Base-by-base conservation (phyloP, 1,284 basidiomycete genomes). In the Puccinia coronata region DNA sequence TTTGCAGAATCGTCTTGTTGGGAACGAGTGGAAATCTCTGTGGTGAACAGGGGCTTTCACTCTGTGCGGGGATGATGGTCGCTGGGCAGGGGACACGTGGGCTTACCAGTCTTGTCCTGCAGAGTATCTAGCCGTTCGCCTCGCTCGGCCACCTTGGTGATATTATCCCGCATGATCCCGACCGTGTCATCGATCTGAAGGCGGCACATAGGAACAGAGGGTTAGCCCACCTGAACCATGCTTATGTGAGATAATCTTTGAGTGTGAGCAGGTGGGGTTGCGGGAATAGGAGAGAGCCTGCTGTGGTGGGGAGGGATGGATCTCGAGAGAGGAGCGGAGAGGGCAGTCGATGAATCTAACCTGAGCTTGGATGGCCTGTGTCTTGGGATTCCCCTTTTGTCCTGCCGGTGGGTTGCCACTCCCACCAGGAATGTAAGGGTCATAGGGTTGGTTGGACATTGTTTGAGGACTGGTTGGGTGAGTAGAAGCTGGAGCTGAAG, bases 101-200 rank as follows among this genome's bases (percentile, higher is more conserved):
- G 89, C 92, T 84, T 85, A 96, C 96, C 95, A 74, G 96, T 98
- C 90, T 98, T 98, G 88, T 98, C 95, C 88, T 98, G 96, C 84
- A 98, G 88, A 79, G 92, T 92, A 86, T 98, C 95, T 82, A 99
- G 88, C 83, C 94, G 88, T 88, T 98, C 96, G 85, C 96, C 96
- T 86, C 96, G 89, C 88, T 98, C 95, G 31, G 95, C 93, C 47
- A 98, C 95, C 87, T 94, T 94, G 84, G 92, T 93, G 85, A 98
- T 98, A 88, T 98, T 99, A 85, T 98, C 95, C 85, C 94, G 90
- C 96, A 98, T 98, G 85, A 97, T 95, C 72, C 92, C 93, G 82
- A 96, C 94, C 49, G 95, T 97, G 85, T 94, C 92, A 86, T 98
- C 94, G 84, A 98, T 97, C 77, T 79, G 31, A 23, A 47, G n/a